Percentiles rank a stretch among this genome's conserved stretches.
Evolutionary conservation across 2,329 filamentous ascomycete species (phyloP).

Genomic region (Metarhizium anisopliae): DNA sequence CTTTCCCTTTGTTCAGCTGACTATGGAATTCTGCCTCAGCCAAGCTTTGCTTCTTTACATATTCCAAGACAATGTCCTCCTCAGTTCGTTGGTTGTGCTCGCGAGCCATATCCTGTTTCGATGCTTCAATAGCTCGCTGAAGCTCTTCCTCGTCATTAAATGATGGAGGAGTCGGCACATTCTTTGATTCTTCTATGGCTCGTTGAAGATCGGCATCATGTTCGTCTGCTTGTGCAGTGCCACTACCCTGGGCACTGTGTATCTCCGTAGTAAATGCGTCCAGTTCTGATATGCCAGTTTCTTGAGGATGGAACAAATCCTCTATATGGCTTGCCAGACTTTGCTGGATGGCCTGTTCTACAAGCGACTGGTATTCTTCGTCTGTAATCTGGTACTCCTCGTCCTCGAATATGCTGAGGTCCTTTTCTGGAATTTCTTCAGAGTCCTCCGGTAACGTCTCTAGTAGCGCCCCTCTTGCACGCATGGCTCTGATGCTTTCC

Average conservation of each 20-base stretch:
- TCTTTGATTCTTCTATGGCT: constrained; percentile 31
- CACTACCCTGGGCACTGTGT: neutral
- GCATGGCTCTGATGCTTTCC: constrained; percentile 55
- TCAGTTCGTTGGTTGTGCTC: constrained; percentile 42
- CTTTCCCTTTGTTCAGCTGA: constrained; percentile 25
- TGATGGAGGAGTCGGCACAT: neutral
- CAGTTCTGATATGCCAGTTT: constrained; percentile 10
- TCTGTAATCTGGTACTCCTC: constrained; percentile 41
- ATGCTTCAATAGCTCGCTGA: constrained; percentile 35
- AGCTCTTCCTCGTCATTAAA: constrained; percentile 22
- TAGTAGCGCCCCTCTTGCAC: constrained; percentile 16
- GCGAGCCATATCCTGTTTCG: constrained; percentile 33
- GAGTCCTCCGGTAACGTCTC: constrained; percentile 18
- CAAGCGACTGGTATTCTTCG: constrained; percentile 46
- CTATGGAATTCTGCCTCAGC: constrained; percentile 51
- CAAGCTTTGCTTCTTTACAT: constrained; percentile 68
- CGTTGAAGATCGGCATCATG: constrained; percentile 25
- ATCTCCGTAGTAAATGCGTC: constrained; percentile 5
- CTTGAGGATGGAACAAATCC: constrained; percentile 8
- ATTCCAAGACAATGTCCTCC: constrained; percentile 67
- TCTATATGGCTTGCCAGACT: constrained; percentile 29
- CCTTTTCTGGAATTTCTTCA: constrained; percentile 13
- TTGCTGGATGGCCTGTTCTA: constrained; percentile 47
- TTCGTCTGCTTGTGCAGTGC: neutral
- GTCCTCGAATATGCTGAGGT: constrained; percentile 25